phyloP scores from a whole-genome alignment of 345 rosid genomes.

The Lumnitzera littorea region DNA sequence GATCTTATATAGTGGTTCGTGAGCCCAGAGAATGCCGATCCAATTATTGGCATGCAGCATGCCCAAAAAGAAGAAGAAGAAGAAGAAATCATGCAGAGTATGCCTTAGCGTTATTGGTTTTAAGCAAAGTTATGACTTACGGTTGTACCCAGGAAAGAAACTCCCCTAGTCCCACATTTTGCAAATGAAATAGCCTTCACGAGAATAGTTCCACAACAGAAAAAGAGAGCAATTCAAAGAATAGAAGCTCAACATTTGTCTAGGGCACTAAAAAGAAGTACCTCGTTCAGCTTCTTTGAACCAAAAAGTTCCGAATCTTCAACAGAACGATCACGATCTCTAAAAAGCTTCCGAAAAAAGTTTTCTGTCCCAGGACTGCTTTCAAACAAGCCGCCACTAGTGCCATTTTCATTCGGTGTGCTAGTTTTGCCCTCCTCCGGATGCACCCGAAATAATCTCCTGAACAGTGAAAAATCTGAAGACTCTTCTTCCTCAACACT shows the following conservation, averaged over 20 bases:
- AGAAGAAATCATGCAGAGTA: too few species aligned
- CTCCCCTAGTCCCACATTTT: too few species aligned
- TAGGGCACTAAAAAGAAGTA: conserved; percentile 12
- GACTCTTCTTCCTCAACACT: conserved; percentile 73
- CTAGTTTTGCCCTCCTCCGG: conserved; percentile 72
- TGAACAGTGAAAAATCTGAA: conserved; percentile 72
- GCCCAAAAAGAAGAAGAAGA: too few species aligned
- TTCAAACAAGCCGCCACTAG: conserved; percentile 48
- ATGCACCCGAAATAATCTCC: conserved; percentile 83
- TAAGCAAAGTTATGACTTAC: too few species aligned
- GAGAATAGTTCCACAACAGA: too few species aligned
- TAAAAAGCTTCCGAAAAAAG: conserved; percentile 93
- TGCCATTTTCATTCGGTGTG: conserved; percentile 46
- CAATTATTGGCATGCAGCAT: too few species aligned
- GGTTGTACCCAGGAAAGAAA: too few species aligned
- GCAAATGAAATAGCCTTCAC: too few species aligned
- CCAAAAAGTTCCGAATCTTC: conserved; percentile 88
- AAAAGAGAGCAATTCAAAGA: neutral
- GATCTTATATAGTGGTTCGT: too few species aligned
- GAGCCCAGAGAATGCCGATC: too few species aligned
- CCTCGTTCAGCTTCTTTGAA: conserved; percentile 80
- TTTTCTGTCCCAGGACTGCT: conserved; percentile 95
- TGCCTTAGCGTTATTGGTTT: too few species aligned
- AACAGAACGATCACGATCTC: conserved; percentile 89
- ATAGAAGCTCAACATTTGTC: neutral